Conservation (phyloP, 129 eudicot genomes). For the Pittosporum tobira region DNA sequence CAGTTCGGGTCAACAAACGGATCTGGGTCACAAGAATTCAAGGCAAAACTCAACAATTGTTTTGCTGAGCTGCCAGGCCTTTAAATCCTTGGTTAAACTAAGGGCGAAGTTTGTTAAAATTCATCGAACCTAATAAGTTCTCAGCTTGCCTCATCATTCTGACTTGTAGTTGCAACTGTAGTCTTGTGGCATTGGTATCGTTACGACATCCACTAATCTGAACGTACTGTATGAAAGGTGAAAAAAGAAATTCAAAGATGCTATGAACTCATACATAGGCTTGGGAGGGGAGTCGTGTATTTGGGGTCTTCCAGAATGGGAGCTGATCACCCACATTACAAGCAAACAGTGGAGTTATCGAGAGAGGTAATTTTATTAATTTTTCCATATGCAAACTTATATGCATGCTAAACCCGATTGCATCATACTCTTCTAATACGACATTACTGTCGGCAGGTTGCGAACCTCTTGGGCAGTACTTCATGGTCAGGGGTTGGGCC, state of each 20-base stretch:
- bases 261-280: slow-evolving; percentile 73
- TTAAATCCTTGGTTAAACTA: no score
- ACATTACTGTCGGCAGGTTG: slow-evolving; percentile 58
- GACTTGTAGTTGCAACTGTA: no score
- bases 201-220: slow-evolving; percentile 1
- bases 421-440: no score
- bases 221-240: slow-evolving; percentile 35
- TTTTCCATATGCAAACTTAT: background rate
- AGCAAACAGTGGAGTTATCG: slow-evolving; percentile 50
- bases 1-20: no score
- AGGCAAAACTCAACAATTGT: no score
- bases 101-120: no score
- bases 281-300: slow-evolving; percentile 90
- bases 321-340: slow-evolving; percentile 66
- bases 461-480: slow-evolving; percentile 66
- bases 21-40: no score
- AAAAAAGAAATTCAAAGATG: slow-evolving; percentile 82
- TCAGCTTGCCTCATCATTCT: no score
- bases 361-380: slow-evolving; percentile 46
- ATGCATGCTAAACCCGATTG: background rate
- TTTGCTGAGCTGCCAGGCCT: no score
- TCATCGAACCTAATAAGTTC: no score
- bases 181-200: background rate
- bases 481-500: slow-evolving; percentile 99
- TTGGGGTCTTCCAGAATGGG: slow-evolving; percentile 91